Conservation (phyloP, 306 rosid species). For the Ceratonia siliqua region DNA sequence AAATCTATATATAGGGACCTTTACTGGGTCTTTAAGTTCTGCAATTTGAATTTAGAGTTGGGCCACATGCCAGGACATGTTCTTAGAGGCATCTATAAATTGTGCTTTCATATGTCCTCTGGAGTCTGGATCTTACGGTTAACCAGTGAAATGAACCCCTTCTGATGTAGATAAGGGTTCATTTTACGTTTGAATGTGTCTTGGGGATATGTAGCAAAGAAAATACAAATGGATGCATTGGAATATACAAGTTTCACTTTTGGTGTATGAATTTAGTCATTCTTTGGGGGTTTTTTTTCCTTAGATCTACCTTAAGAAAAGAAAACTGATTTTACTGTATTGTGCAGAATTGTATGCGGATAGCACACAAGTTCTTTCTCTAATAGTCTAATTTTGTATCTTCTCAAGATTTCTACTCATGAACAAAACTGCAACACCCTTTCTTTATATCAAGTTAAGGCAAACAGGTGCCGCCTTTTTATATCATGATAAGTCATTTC, state of each 20-base stretch:
- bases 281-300: constrained; percentile 24
- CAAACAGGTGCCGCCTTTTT: too few species aligned
- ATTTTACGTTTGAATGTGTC: constrained; percentile 94
- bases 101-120: not conserved
- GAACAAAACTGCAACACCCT: constrained; percentile 7
- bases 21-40: not conserved
- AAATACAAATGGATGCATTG: constrained; percentile 84
- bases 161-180: constrained; percentile 88
- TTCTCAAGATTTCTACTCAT: constrained; percentile 6
- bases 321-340: constrained; percentile 16
- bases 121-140: not conserved
- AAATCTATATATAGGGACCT: too few species aligned
- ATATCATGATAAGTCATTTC: too few species aligned
- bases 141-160: constrained; percentile 15
- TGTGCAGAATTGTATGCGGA: not conserved
- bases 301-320: constrained; percentile 46
- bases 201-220: constrained; percentile 60
- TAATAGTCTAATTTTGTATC: not conserved
- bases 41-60: not conserved
- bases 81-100: constrained; percentile 13
- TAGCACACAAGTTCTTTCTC: constrained; percentile 17
- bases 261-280: constrained; percentile 27
- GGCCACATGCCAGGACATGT: not conserved
- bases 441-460: too few species aligned
- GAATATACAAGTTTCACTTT: constrained; percentile 49